Percentiles rank a stretch among this genome's conserved stretches.
Conservation (phyloP, 495 filamentous ascomycete species). For the Apiosordaria backusii region DNA sequence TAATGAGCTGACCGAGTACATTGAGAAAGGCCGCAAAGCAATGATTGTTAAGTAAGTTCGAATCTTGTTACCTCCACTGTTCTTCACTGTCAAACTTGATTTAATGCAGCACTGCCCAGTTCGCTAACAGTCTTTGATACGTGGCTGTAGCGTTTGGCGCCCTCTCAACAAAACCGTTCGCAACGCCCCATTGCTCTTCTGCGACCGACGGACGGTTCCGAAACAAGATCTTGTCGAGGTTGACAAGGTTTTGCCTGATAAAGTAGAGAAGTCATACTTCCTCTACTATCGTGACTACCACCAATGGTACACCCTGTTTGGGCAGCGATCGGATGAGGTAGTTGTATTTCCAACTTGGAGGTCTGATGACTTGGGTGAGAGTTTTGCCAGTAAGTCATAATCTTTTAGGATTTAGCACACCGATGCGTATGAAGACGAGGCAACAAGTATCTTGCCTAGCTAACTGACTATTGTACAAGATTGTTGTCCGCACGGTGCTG, state of each 20-base stretch:
- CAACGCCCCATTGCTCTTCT: not conserved
- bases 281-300: not conserved
- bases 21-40: too few relatives aligned
- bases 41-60: too few relatives aligned
- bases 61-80: not conserved
- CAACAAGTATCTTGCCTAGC: too few relatives aligned
- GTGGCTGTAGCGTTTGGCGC: not conserved
- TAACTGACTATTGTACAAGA: not conserved
- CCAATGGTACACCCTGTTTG: not conserved
- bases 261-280: not conserved
- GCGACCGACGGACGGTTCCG: not conserved
- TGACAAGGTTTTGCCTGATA: not conserved
- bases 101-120: too few relatives aligned
- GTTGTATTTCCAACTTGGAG: not conserved
- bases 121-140: too few relatives aligned
- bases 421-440: not conserved
- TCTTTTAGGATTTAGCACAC: not conserved
- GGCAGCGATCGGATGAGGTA: not conserved
- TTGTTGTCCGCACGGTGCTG: not conserved
- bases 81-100: not conserved
- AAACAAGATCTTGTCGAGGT: not conserved
- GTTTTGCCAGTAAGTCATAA: too few relatives aligned
- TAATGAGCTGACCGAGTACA: too few relatives aligned
- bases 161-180: not conserved
- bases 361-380: not conserved